Evolutionary conservation across 345 rosid genomes (phyloP), one percentile per base, ranked within the genome.

Genomic region (Limnanthes douglasii): DNA sequence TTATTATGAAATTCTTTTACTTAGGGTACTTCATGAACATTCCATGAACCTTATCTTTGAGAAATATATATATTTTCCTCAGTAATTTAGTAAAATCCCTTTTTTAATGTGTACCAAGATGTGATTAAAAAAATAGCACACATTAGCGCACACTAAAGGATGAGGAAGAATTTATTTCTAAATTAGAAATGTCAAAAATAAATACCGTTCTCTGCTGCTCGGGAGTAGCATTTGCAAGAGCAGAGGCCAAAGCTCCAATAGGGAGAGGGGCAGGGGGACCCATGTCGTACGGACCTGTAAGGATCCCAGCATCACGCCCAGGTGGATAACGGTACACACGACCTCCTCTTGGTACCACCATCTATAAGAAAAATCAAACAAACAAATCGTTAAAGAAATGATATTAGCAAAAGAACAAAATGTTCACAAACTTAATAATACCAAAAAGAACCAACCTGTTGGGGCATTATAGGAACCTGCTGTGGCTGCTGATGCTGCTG

Each of bases 401-500:
- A 8, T 11, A 35, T 4, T 5, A 12, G n/a, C 15, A 1, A 6
- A 8, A 27, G 3, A 35, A 8, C 2, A 22, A 23, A 5, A 18
- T 25, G n/a, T 18, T 25, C 25, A 4, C 29, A 3, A 11, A 15
- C 6, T 11, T 2, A 27, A 20, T 40, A 18, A 42, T n/a, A n/a
- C n/a, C n/a, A n/a, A 4, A 41, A 18, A 13, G 8, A 21, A 35
- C 51, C 17, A 48, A 75, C 97, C 95, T 73, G 86, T 51, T 66
- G 93, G 62, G 66, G 93, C 82, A 82, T 73, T 35, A 86, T 41
- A 16, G 88, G 85, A 37, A 61, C 64, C 43, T 77, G 82, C 46
- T 75, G 97, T n/a, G n/a, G n/a, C 53, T 75, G 96, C 46, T 69
- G 94, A 57, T 77, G 97, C 52, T 75, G 97, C 57, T 75, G 97